Base-by-base conservation (phyloP, 2,329 filamentous ascomycete species). In the Aspergillus luchuensis region DNA sequence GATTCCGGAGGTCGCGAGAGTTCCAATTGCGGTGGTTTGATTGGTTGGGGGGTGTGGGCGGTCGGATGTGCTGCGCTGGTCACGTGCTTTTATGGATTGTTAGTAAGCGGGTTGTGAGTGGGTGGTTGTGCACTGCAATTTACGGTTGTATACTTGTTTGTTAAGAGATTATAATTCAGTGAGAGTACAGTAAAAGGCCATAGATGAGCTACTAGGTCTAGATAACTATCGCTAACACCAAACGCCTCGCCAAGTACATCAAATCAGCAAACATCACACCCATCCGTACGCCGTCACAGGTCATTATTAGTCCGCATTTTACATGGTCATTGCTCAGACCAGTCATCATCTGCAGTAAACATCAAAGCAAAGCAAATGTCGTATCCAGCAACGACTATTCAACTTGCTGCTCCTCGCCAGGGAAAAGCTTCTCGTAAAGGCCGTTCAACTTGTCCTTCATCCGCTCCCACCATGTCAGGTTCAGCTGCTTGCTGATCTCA, bases 401-500 rank as follows among this genome's bases (percentile, higher is more conserved):
- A 13, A 30, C 17, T 45, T 58, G 52, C 23, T 59, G 57, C 8
- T 56, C 23, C 41, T 61, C 25, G 2, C 23, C 33, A 15, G 39
- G 65, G 11, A 68, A 70, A 6, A 70, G 25, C 57, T 64, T 62
- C 17, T 66, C 66, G 25, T 69, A 72, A 17, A 67, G 28, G 10
- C 59, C 68, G 15, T 53, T 51, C 10, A 72, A 21, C 8, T 55
- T 58, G 53, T 78, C 75, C 57, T 74, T 74, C 56, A 79, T 79
- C 66, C 82, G 85, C 80, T 96, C 90, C 91, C 92, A 97, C 58
- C 80, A 83, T 54, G 87, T 91, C 55, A 92, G 87, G 81, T 97
- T 97, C 63, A 97, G 84, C 77, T 88, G 89, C 76, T 96, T 94
- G 80, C 92, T 96, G 72, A 96, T 84, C 76, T 97, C 89, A 56